Percentiles rank a stretch among this genome's conserved stretches.
These are phyloP conservation scores for Tilletia setariae DNA, from an alignment of 1,284 basidiomycete genomes.

Conservation along the genomic window DNA sequence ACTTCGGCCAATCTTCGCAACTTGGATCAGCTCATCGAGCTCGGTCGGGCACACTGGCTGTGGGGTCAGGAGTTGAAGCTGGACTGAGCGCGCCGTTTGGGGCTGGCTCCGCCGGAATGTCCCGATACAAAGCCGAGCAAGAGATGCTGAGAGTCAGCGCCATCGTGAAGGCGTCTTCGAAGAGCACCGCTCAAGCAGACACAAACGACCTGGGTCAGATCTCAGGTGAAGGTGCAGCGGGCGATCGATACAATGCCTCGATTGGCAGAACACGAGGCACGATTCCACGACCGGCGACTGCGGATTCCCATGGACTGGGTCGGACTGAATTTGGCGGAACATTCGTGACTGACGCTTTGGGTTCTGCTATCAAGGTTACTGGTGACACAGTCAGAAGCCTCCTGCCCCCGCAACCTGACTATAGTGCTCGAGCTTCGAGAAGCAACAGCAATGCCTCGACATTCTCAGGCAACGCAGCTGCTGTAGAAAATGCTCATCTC, in stretches of 20 bases:
- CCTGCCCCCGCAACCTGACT: not conserved
- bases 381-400: constrained; percentile 1
- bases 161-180: not conserved
- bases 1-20: too few relatives aligned
- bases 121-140: not conserved
- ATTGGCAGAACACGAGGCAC: too few relatives aligned
- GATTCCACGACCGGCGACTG: too few relatives aligned
- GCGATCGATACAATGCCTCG: not conserved
- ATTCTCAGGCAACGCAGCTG: not conserved
- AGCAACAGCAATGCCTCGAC: constrained; percentile 9
- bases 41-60: constrained; percentile 4
- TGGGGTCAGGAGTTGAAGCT: not conserved
- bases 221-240: too few relatives aligned
- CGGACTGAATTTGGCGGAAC: not conserved
- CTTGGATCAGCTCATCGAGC: not conserved
- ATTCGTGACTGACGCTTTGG: not conserved
- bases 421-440: not conserved
- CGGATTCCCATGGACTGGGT: too few relatives aligned
- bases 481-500: not conserved
- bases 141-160: constrained; percentile 3
- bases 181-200: too few relatives aligned
- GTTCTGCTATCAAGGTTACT: not conserved
- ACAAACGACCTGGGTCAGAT: too few relatives aligned
- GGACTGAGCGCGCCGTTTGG: not conserved
- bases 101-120: not conserved